Base-by-base conservation (phyloP, 140 eudicot species). In the Senecio squalidus region DNA sequence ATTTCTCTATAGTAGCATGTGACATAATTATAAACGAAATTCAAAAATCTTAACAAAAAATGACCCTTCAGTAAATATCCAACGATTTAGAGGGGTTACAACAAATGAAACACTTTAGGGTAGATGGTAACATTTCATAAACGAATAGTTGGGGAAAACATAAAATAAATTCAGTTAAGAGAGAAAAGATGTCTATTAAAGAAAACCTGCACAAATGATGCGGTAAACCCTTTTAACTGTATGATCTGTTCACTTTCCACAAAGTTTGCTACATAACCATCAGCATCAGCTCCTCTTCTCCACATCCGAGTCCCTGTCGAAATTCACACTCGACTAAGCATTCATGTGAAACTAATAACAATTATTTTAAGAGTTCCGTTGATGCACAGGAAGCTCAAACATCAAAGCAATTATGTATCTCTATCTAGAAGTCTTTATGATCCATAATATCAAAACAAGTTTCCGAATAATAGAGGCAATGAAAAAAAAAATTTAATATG, bases 251-350 rank as follows among this genome's bases (percentile, higher is more conserved):
- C 99, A 62, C 77, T 76, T 82, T 92, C 99, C 22, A 92, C 99
- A 74, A 79, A 92, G 74, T 92, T 92, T 58, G 99, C 95, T 22
- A 92, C 99, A 13, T 81, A 92, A 24, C 99, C 99, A 80, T 88
- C 99, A 70, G 96, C 39, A 76, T 92, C 99, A 66, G 99, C 99
- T 63, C 99, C 99, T 82, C 99, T 88, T 84, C 95, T 84, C 99
- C 99, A 92, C 96, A 92, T 79, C 39, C 99, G 80, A 52, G 99
- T 92, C 34, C 99, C 99, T 92, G 58, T 34, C 52, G 49, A 48
- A 14, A 64, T 33, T 44, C 57, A 71, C 41, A 3, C 14, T 70
- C 41, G 17, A 29, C 40, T 52, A 53, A 28, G 14, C 31, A 40
- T 48, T 50, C 60, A 26, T 9, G 26, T 52, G 39, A 51, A 51